Evolutionary conservation across 805 yeast species (phyloP).

Genomic region (Candida glaebosa): DNA sequence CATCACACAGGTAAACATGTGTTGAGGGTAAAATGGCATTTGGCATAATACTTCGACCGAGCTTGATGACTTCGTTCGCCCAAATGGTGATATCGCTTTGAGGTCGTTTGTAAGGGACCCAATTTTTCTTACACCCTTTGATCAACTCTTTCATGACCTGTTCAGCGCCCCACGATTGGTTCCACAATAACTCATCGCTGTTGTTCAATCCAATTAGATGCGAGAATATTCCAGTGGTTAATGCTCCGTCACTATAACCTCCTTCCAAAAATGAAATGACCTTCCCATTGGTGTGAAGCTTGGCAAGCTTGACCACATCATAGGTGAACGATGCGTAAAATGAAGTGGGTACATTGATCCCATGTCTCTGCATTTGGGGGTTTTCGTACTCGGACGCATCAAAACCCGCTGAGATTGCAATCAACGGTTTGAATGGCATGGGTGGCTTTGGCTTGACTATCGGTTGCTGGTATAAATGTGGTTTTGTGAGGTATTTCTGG

Average conservation of each 20-base stretch:
- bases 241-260: slow-evolving; percentile 81
- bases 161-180: slow-evolving; percentile 59
- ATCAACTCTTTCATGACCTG: slow-evolving; percentile 61
- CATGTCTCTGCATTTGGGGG: slow-evolving; percentile 82
- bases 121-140: slow-evolving; percentile 64
- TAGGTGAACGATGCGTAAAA: slow-evolving; percentile 70
- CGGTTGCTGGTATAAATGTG: slow-evolving; percentile 26
- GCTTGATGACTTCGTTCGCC: slow-evolving; percentile 61
- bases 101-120: slow-evolving; percentile 58
- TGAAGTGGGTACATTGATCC: slow-evolving; percentile 75
- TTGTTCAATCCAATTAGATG: slow-evolving; percentile 70
- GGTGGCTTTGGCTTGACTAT: slow-evolving; percentile 32
- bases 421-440: slow-evolving; percentile 43
- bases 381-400: slow-evolving; percentile 84
- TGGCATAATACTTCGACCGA: slow-evolving; percentile 64
- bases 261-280: slow-evolving; percentile 75
- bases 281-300: slow-evolving; percentile 57
- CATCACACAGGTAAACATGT: slow-evolving; percentile 29
- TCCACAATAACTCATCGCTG: slow-evolving; percentile 46
- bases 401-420: slow-evolving; percentile 82
- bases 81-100: slow-evolving; percentile 50
- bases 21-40: slow-evolving; percentile 39
- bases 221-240: slow-evolving; percentile 74
- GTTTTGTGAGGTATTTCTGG: slow-evolving; percentile 30
- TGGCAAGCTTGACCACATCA: slow-evolving; percentile 69